Conservation (phyloP, 345 rosid species). For the Boechera retrofracta region DNA sequence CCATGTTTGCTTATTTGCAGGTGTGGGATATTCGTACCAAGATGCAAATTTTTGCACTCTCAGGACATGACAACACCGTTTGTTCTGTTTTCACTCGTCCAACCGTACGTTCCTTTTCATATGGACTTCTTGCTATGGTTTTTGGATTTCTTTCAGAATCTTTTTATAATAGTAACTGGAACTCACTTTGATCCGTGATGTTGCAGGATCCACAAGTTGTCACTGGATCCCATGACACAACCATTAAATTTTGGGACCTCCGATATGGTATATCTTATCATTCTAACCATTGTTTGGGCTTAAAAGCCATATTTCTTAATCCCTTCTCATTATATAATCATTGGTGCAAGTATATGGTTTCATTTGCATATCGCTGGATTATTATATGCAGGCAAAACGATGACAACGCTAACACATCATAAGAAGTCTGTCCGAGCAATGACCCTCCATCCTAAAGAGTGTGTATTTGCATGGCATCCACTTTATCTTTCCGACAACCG, state of each 20-base stretch:
- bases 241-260: slow-evolving; percentile 98
- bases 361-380: slow-evolving; percentile 18
- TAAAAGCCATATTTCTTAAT: background rate
- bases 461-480: slow-evolving; percentile 32
- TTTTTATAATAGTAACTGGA: background rate
- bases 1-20: slow-evolving; percentile 53
- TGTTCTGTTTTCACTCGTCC: slow-evolving; percentile 96
- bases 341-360: slow-evolving; percentile 17
- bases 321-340: background rate
- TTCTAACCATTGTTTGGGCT: background rate
- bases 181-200: slow-evolving; percentile 31
- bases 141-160: background rate
- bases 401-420: slow-evolving; percentile 95
- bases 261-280: slow-evolving; percentile 71
- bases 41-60: slow-evolving; percentile 91
- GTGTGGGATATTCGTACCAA: slow-evolving; percentile 99
- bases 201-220: slow-evolving; percentile 98
- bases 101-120: slow-evolving; percentile 56
- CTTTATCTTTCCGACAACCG: background rate
- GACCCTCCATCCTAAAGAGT: slow-evolving; percentile 96
- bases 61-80: slow-evolving; percentile 96
- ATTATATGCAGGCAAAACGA: slow-evolving; percentile 74
- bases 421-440: slow-evolving; percentile 98
- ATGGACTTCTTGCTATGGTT: slow-evolving; percentile 1
- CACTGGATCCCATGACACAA: slow-evolving; percentile 95